Evolutionary conservation across 2,329 filamentous ascomycete species (phyloP).

Genomic region (Chaetomium olivaceum): DNA sequence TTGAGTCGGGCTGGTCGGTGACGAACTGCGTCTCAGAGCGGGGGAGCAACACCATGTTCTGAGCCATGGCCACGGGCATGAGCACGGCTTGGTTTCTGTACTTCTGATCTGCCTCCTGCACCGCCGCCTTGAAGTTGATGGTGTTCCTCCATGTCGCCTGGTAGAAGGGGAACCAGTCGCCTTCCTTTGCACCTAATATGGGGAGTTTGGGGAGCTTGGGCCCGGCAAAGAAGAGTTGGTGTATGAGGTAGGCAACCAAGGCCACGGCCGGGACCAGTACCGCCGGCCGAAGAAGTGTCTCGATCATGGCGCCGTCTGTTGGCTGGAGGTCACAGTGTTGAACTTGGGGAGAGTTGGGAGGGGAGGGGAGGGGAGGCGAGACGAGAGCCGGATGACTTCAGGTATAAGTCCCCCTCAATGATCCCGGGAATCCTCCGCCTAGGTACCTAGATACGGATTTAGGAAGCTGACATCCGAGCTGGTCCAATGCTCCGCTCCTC

Average conservation of each 20-base stretch:
- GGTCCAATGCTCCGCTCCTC: not conserved
- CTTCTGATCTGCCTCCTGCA: slow-evolving; percentile 32
- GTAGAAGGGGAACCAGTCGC: slow-evolving; percentile 39
- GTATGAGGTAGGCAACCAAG: slow-evolving; percentile 32
- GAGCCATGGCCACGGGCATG: slow-evolving; percentile 32
- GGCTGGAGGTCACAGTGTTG: not conserved
- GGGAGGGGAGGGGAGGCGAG: not conserved
- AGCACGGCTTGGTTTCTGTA: slow-evolving; percentile 34
- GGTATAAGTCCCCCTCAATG: not conserved
- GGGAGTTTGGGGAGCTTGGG: slow-evolving; percentile 35
- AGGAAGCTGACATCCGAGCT: not conserved
- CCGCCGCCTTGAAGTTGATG: slow-evolving; percentile 35
- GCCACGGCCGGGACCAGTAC: slow-evolving; percentile 33
- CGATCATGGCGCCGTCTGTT: slow-evolving; percentile 7
- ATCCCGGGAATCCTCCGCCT: not conserved
- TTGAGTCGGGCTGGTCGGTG: slow-evolving; percentile 36
- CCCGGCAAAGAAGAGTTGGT: slow-evolving; percentile 33
- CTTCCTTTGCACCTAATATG: slow-evolving; percentile 37
- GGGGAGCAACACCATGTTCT: slow-evolving; percentile 36
- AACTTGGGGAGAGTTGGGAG: not conserved
- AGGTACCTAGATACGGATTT: not conserved
- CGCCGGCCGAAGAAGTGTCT: slow-evolving; percentile 31
- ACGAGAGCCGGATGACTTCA: not conserved
- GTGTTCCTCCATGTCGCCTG: slow-evolving; percentile 38
- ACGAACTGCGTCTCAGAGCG: slow-evolving; percentile 37